Percentiles rank a stretch among this genome's conserved stretches.
phyloP scores from a whole-genome alignment of 768 basidiomycete genomes.

The Cantharellus cinnabarinus region DNA sequence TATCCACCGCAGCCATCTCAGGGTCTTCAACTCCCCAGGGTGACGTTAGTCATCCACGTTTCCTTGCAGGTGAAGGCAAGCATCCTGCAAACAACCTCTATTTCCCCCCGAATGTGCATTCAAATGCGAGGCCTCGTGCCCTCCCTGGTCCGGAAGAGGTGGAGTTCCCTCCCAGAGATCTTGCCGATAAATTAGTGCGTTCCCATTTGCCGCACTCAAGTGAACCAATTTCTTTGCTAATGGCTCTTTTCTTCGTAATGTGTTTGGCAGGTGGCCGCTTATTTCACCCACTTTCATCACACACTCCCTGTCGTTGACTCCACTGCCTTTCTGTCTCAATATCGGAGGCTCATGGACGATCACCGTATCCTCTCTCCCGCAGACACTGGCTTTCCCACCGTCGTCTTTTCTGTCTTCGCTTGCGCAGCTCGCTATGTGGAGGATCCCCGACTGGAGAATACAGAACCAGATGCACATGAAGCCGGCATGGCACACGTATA shows the following conservation, averaged over 20 bases:
- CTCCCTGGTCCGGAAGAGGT: conserved; percentile 71
- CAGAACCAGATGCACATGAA: conserved; percentile 27
- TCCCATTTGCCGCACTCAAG: conserved; percentile 1
- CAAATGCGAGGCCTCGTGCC: conserved; percentile 55
- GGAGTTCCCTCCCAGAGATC: conserved; percentile 65
- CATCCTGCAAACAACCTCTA: conserved; percentile 71
- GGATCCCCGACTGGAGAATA: conserved; percentile 34
- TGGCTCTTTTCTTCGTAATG: conserved; percentile 5
- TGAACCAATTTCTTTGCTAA: background rate
- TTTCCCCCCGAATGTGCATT: conserved; percentile 73
- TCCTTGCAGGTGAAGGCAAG: background rate
- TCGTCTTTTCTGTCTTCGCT: conserved; percentile 81
- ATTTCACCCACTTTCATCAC: conserved; percentile 75
- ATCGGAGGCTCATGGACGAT: conserved; percentile 55
- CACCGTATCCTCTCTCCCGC: conserved; percentile 12
- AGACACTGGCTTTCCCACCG: conserved; percentile 57
- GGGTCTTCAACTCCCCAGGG: conserved; percentile 73
- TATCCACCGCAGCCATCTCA: conserved; percentile 1
- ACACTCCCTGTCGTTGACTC: conserved; percentile 77
- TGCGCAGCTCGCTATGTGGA: conserved; percentile 62
- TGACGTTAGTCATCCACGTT: conserved; percentile 52
- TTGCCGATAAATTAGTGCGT: conserved; percentile 71
- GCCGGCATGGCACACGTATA: conserved; percentile 80
- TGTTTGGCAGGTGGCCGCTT: conserved; percentile 50
- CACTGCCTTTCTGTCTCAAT: conserved; percentile 55